Evolutionary conservation across 1,284 basidiomycete genomes (phyloP), one percentile per base, ranked within the genome.

Genomic region (Moesziomyces aphidis): DNA sequence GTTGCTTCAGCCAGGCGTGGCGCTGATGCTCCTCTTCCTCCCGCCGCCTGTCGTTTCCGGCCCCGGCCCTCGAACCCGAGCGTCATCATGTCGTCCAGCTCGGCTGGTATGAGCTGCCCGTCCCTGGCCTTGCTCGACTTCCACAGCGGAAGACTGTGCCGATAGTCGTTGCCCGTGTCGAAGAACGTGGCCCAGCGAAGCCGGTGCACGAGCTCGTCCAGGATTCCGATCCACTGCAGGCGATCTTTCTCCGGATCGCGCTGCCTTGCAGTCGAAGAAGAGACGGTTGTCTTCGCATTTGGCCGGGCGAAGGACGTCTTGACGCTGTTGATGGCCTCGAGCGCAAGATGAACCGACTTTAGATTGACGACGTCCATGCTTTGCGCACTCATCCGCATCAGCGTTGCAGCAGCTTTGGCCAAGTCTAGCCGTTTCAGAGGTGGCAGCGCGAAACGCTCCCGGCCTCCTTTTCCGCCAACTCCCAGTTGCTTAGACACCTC

Each of bases 181-280:
- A 74, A 74, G 22, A 57, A 57, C 17, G 19, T 46, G 19, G 66
- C 55, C 72, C 72, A 74, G 31, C 72, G 62, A 26, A 70, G 28
- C 53, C 58, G n/a, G 17, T 55, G 24, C 17, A 74, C 72, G 23
- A 74, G 47, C 26, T 50, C 42, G 50, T 74, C 72, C 23, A 74
- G 26, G 17, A 39, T 43, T 1, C 44, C 42, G 21, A 70, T 50
- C 66, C 58, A 74, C 19, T 48, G 55, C 42, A 57, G 15, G 1
- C 54, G 57, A 21, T 50, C 24, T 24, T 58, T 42, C 7, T 65
- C 68, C 23, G 34, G 23, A 9, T 21, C 34, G 15, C 28, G 46
- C 31, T 50, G 53, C 23, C 54, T 56, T 15, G 44, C 44, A 6
- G 22, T 22, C 24, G 22, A 3, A 17, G 39, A 42, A 19, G 39